Conservation (phyloP, 208 protist genomes). For the Leishmania major region DNA sequence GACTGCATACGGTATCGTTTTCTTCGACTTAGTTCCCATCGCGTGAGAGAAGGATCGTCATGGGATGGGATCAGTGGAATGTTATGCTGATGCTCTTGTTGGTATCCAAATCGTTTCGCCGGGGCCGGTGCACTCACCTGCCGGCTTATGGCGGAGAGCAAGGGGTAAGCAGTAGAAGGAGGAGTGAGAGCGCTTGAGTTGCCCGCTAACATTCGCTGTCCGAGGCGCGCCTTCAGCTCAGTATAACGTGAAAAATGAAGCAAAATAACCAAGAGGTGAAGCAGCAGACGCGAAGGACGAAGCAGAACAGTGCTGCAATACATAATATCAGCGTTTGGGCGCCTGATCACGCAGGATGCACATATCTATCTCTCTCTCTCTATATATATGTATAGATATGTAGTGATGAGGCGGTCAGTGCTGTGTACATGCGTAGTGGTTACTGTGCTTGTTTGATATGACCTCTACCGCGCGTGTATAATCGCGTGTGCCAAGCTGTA, state of each 20-base stretch:
- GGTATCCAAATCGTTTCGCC: too few relatives aligned
- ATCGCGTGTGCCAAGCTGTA: not conserved
- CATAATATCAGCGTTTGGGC: not conserved
- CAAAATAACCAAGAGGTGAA: not conserved
- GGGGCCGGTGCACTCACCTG: not conserved
- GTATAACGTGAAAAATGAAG: not conserved
- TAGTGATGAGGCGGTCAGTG: too few relatives aligned
- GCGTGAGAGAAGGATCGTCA: not conserved
- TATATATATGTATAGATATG: not conserved
- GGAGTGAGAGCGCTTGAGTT: not conserved
- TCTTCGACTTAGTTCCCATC: not conserved
- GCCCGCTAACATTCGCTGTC: not conserved
- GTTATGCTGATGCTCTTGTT: too few relatives aligned
- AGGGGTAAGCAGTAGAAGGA: too few relatives aligned
- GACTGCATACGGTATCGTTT: not conserved
- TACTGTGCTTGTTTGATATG: not conserved
- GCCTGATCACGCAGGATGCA: not conserved
- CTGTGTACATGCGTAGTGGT: not conserved
- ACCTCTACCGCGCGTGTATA: not conserved
- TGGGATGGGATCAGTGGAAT: too few relatives aligned
- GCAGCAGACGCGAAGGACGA: not conserved
- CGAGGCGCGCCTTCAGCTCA: not conserved
- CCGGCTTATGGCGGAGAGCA: not conserved
- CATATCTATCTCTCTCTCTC: too few relatives aligned
- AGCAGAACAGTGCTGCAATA: not conserved